Percentiles rank a stretch among this genome's conserved stretches.
phyloP scores from a whole-genome alignment of 202 grass and related monocot species.

The Musa balbisiana region DNA sequence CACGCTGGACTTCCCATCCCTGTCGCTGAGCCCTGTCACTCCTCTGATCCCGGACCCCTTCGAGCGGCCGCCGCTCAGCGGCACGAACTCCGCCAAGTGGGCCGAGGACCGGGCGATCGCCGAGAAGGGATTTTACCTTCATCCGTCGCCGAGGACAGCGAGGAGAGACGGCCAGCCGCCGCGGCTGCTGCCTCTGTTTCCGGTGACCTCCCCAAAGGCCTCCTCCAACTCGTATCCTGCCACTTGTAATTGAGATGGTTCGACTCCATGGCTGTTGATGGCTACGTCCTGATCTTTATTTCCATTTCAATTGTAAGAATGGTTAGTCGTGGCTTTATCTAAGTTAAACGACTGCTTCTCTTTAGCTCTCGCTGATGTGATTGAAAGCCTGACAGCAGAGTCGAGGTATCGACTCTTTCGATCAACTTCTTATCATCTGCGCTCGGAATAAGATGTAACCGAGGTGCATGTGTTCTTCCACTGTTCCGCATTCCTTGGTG shows the following conservation, averaged over 20 bases:
- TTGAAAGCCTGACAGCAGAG: too few species aligned
- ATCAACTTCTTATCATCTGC: too few species aligned
- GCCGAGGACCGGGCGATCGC: conserved; percentile 20
- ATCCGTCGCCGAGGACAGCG: conserved; percentile 1
- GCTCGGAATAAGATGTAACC: too few species aligned
- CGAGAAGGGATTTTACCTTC: conserved; percentile 11
- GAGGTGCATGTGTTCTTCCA: too few species aligned
- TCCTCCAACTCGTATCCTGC: neutral
- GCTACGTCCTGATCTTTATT: neutral
- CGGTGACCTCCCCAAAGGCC: neutral
- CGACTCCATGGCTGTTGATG: neutral
- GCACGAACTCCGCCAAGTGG: conserved; percentile 6
- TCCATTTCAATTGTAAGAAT: neutral
- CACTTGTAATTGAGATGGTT: neutral
- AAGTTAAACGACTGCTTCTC: too few species aligned
- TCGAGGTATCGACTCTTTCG: too few species aligned
- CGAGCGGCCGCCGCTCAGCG: neutral
- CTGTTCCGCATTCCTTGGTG: too few species aligned
- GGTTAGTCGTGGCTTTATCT: too few species aligned
- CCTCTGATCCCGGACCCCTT: conserved; percentile 20
- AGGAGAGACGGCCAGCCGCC: neutral
- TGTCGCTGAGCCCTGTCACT: conserved; percentile 13
- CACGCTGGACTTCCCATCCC: conserved; percentile 10
- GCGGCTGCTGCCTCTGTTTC: conserved; percentile 11
- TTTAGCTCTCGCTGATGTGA: too few species aligned